Evolutionary conservation across 257 asterid genomes (phyloP).

Genomic region (Solanum appendiculatum): DNA sequence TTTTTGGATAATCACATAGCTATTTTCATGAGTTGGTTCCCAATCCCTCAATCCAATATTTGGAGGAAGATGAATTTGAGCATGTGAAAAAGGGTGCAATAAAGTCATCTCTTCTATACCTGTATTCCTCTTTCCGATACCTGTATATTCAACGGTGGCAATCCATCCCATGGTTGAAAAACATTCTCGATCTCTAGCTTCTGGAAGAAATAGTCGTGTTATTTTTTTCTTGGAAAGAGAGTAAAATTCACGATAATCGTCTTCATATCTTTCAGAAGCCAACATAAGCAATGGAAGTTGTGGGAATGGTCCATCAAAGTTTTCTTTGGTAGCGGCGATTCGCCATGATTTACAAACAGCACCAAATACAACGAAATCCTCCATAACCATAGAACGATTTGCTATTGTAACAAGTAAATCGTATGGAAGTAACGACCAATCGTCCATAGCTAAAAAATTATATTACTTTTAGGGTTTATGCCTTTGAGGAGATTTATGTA

Average conservation of each 20-base stretch:
- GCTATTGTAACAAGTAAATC: neutral
- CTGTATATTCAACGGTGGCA: too few relatives aligned
- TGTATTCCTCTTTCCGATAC: too few relatives aligned
- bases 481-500: too few relatives aligned
- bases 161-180: neutral
- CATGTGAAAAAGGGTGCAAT: neutral
- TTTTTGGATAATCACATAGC: neutral
- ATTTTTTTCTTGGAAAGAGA: neutral
- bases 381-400: neutral
- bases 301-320: neutral
- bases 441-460: neutral
- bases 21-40: too few relatives aligned
- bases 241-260: neutral
- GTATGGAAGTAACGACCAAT: neutral
- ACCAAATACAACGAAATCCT: neutral
- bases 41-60: neutral
- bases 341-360: neutral
- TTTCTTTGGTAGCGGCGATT: neutral
- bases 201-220: too few relatives aligned
- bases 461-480: too few relatives aligned
- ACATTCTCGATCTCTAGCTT: neutral
- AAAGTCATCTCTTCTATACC: too few relatives aligned
- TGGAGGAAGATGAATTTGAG: neutral
- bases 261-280: neutral
- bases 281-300: neutral